These are phyloP conservation scores for Backusella parvicylindrica DNA, from an alignment of 192 early-diverging fungal species.

Conservation along the genomic window DNA sequence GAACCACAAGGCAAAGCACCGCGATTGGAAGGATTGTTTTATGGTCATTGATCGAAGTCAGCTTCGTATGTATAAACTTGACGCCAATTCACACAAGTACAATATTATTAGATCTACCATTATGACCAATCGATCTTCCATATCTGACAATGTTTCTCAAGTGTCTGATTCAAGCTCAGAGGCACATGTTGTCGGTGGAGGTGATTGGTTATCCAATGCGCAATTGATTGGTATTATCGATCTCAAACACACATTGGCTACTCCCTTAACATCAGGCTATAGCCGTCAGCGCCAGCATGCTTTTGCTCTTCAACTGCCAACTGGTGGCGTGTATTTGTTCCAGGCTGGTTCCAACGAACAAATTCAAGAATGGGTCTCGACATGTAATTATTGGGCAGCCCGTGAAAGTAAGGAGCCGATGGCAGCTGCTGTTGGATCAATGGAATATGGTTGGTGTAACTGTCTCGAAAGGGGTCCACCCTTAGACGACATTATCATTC, in stretches of 20 bases:
- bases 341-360: conserved; percentile 68
- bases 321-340: conserved; percentile 84
- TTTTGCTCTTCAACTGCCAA: conserved; percentile 81
- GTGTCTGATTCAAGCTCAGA: background rate
- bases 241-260: conserved; percentile 83
- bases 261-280: conserved; percentile 81
- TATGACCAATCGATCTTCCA: conserved; percentile 2
- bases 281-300: conserved; percentile 70
- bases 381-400: conserved; percentile 97
- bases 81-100: background rate
- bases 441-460: conserved; percentile 91
- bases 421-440: conserved; percentile 79
- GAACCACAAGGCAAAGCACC: conserved; percentile 75
- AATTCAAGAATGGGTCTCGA: conserved; percentile 79
- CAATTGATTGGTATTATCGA: conserved; percentile 46
- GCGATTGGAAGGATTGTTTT: conserved; percentile 82
- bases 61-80: conserved; percentile 62
- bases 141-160: conserved; percentile 8
- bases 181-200: background rate
- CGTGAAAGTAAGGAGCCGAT: conserved; percentile 88
- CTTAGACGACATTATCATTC: conserved; percentile 20
- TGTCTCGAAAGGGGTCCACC: conserved; percentile 22
- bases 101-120: conserved; percentile 9
- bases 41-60: conserved; percentile 73
- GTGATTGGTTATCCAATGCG: conserved; percentile 29